Base-by-base conservation (phyloP, 768 basidiomycete genomes). In the Leucogyrophana mollusca region DNA sequence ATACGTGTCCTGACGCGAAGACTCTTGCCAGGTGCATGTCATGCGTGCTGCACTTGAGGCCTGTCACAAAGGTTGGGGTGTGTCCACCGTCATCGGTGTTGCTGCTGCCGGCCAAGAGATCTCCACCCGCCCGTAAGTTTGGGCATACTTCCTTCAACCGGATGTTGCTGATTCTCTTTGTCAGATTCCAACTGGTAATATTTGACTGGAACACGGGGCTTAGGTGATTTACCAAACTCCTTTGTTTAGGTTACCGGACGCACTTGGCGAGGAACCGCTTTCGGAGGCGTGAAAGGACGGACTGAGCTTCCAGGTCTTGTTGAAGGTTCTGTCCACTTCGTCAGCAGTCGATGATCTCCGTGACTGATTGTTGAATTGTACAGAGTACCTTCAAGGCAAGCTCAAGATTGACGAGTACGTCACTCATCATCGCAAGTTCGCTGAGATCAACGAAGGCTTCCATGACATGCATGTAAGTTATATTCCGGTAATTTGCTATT, bases 1-100 rank as follows among this genome's bases (percentile, higher is more conserved):
- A n/a, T n/a, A 67, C 64, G 60, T 52, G 60, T 40, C 50, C 59
- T 33, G 67, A 68, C 37, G 59, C 71, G 30, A 68, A 69, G 56
- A 20, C 41, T 24, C 18, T 22, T 40, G 6, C 13, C 46, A 88
- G 87, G 88, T 93, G 9, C 73, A 92, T 22, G 93, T 95, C 52
- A 97, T 96, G 94, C 83, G 94, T 50, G 74, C 85, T 40, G 96
- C 96, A 20, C 80, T 99, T 38, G 96, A 99, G 71, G 90, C 94
- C n/a, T 97, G 94, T 67, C 96, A 99, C 70, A 98, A 98, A 65
- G 96, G 96, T 11, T 99, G 96, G 96, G 96, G 96, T 56, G 86
- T 97, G 34, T 91, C 85, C 47, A 97, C 91, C 46, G 64, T 99
- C 54, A 97, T 99, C 49, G 95, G 95, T 50, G 96, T 99, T 34